Conservation (phyloP, 257 asterid genomes). For the Solanum chiquidenum region DNA sequence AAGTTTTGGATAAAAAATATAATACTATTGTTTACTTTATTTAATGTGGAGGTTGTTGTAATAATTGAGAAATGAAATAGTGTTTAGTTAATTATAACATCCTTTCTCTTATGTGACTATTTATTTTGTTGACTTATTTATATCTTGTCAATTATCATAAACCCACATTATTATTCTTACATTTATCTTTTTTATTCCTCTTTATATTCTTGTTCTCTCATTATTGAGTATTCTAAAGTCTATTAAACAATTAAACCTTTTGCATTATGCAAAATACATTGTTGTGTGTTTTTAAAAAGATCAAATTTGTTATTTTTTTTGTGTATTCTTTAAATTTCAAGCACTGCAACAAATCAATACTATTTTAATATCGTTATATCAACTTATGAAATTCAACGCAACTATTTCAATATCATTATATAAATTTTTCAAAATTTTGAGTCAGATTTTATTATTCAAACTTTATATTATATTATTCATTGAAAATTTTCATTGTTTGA, state of each 20-base stretch:
- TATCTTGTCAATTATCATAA: not conserved
- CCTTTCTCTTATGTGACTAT: not conserved
- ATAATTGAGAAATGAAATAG: not conserved
- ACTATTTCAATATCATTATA: not conserved
- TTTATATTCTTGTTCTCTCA: not conserved
- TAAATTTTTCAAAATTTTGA: too few relatives aligned
- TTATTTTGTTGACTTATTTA: not conserved
- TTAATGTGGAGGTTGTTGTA: not conserved
- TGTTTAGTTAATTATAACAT: not conserved
- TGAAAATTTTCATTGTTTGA: too few relatives aligned
- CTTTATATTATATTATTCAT: too few relatives aligned
- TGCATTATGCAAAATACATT: too few relatives aligned
- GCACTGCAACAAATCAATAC: not conserved
- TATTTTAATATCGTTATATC: too few relatives aligned
- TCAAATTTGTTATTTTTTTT: too few relatives aligned
- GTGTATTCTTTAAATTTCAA: not conserved
- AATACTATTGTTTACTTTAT: not conserved
- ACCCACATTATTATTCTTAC: not conserved
- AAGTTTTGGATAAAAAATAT: not conserved
- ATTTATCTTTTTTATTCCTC: too few relatives aligned
- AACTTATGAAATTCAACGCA: not conserved
- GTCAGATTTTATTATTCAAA: too few relatives aligned
- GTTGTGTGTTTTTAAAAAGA: too few relatives aligned
- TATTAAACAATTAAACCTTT: too few relatives aligned
- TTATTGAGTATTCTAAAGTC: not conserved